Base-by-base conservation (phyloP, 1,284 basidiomycete species). In the Melampsora americana region DNA sequence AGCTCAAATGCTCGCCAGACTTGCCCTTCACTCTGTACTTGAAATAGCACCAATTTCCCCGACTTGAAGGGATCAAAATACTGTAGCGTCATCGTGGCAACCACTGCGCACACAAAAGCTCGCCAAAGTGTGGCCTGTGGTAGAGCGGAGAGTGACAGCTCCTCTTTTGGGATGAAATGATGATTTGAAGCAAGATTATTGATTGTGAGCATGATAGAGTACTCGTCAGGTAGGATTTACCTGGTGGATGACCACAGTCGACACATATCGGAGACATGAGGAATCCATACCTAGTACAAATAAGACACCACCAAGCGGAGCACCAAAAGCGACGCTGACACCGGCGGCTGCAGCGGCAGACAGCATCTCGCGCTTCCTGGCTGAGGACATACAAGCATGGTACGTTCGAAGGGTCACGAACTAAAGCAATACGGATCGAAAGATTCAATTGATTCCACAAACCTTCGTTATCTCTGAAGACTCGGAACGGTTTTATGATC, bases 51-150 rank as follows among this genome's bases (percentile, higher is more conserved):
- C n/a, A 90, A 85, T 79, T 90, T 90, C 14, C 87, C 86, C 5
- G 89, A 90, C 67, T 88, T 88, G 81, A 90, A 90, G 0, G 89
- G 89, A 80, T 90, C 88, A 59, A 90, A 85, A 82, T 89, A 90
- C 82, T 90, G 89, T 61, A 90, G 81, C 9, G 88, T 85, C 26
- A 90, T 87, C 2, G 89, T 89, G 1, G 89, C 89, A 75, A 90
- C 86, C 59, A 87, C 88, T 30, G 89, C 90, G 2, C 89, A 89
- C 12, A 90, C 89, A 80, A 90, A 90, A 26, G 88, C 89, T 73
- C 88, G 86, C 89, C 89, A 90, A 85, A 90, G 88, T 39, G 90
- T 88, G 71, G 90, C 88, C 20, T 86, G 86, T 80, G 89, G 89
- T 79, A 87, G 88, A 11, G 88, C 86, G 80, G 90, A 89, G 0